Conservation (phyloP, 2,329 filamentous ascomycete species). For the Curvularia spicifera region DNA sequence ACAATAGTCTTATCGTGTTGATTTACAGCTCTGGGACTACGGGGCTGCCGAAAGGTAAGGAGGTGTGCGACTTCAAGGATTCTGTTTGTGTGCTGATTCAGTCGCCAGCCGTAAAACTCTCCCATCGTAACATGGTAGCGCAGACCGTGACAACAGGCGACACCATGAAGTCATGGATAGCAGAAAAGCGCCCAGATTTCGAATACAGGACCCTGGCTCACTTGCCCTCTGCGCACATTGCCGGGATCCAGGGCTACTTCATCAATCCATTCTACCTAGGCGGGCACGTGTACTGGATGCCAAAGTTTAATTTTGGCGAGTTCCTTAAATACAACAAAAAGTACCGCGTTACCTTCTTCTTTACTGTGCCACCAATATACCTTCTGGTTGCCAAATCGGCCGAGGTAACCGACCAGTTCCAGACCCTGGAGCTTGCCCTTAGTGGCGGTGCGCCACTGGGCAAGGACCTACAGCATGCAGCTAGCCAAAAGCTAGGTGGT, state of each 20-base stretch:
- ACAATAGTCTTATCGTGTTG: constrained; percentile 53
- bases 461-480: constrained; percentile 60
- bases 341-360: constrained; percentile 61
- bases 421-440: constrained; percentile 55
- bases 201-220: constrained; percentile 55
- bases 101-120: constrained; percentile 47
- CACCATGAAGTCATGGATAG: constrained; percentile 41
- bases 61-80: background rate
- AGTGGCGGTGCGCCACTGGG: constrained; percentile 65
- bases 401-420: constrained; percentile 63
- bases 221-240: constrained; percentile 57
- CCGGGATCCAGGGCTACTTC: constrained; percentile 57
- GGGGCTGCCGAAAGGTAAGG: constrained; percentile 52
- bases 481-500: constrained; percentile 58
- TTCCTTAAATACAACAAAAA: constrained; percentile 62
- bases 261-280: constrained; percentile 53
- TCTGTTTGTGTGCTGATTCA: background rate
- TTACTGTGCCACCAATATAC: constrained; percentile 68
- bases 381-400: constrained; percentile 65
- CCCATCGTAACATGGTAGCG: constrained; percentile 54
- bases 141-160: constrained; percentile 46
- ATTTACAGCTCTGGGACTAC: constrained; percentile 59
- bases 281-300: constrained; percentile 66
- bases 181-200: constrained; percentile 31
- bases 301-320: constrained; percentile 61